A percentile compares a stretch with the other conserved stretches of the same genome.
Evolutionary conservation across 2,329 filamentous ascomycete genomes (phyloP).

Genomic region (Aureobasidium subglaciale): DNA sequence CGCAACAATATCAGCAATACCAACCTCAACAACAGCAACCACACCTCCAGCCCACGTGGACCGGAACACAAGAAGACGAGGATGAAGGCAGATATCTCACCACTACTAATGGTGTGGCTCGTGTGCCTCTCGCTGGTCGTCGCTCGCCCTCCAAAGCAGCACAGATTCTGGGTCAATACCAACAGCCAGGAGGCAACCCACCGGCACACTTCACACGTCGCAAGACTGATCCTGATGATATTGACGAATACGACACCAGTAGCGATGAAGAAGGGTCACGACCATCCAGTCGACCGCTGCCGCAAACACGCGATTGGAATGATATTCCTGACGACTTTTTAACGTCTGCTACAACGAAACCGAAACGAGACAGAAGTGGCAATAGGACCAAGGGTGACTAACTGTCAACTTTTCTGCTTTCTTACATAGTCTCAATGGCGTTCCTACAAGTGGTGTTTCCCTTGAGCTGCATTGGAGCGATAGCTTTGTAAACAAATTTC

Average conservation of each 20-base stretch:
- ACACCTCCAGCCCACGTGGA: conserved; percentile 1
- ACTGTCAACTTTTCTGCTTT: background rate
- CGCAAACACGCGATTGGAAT: conserved; percentile 38
- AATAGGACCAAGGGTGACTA: conserved; percentile 5
- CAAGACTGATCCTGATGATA: conserved; percentile 19
- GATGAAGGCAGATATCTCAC: conserved; percentile 30
- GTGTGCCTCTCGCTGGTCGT: conserved; percentile 28
- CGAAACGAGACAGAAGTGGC: conserved; percentile 4
- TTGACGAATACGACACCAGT: conserved; percentile 21
- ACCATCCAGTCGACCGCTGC: conserved; percentile 20
- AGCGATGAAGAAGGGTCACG: conserved; percentile 31
- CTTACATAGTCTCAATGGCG: background rate
- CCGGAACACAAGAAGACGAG: conserved; percentile 16
- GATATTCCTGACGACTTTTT: conserved; percentile 39
- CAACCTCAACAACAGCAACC: background rate
- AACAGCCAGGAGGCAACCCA: conserved; percentile 18
- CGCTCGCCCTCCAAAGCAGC: conserved; percentile 35
- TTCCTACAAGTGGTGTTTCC: background rate
- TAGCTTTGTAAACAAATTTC: background rate
- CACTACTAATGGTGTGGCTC: conserved; percentile 28
- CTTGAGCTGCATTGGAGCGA: background rate
- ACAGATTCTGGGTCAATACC: conserved; percentile 33
- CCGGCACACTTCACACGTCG: conserved; percentile 22
- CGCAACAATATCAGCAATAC: background rate
- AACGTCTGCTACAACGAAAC: background rate